A percentile compares a stretch with the other conserved stretches of the same genome.
Evolutionary conservation across 176 grass and related monocot genomes (phyloP).

Genomic region (Dendrocalamus sinicus): DNA sequence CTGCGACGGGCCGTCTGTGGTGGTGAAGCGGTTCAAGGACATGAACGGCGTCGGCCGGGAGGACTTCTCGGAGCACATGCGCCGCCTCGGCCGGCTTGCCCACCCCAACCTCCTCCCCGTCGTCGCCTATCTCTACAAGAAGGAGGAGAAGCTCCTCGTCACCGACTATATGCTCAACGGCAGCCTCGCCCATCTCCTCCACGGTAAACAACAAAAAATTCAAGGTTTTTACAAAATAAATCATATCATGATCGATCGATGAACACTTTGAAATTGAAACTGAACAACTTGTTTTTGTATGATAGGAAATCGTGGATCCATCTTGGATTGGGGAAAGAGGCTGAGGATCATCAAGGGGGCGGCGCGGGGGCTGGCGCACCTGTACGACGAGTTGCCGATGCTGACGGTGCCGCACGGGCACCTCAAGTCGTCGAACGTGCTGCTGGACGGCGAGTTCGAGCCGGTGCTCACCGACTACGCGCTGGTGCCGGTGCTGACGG

Average conservation of each 20-base stretch:
- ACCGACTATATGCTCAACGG: conserved; percentile 68
- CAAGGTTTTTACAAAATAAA: not conserved
- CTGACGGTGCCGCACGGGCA: conserved; percentile 90
- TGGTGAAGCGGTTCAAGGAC: conserved; percentile 96
- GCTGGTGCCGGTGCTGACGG: conserved; percentile 75
- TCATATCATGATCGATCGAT: not conserved
- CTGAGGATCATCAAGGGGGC: conserved; percentile 75
- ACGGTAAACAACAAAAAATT: conserved; percentile 44
- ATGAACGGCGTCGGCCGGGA: conserved; percentile 89
- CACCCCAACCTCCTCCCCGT: conserved; percentile 90
- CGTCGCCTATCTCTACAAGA: conserved; percentile 91
- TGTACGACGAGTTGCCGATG: conserved; percentile 92
- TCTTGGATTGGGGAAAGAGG: conserved; percentile 70
- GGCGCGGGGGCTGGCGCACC: conserved; percentile 57
- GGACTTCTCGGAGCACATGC: conserved; percentile 97
- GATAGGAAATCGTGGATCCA: conserved; percentile 42
- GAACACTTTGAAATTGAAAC: not conserved
- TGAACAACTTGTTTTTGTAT: not conserved
- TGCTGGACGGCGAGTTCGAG: conserved; percentile 58
- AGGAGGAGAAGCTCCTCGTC: conserved; percentile 93
- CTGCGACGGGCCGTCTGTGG: conserved; percentile 53
- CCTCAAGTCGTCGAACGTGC: conserved; percentile 91
- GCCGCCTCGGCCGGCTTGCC: conserved; percentile 73
- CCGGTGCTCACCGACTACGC: conserved; percentile 80
- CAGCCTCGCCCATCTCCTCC: conserved; percentile 79